Evolutionary conservation across 768 basidiomycete genomes (phyloP).

Genomic region (Lyophyllum decastes): DNA sequence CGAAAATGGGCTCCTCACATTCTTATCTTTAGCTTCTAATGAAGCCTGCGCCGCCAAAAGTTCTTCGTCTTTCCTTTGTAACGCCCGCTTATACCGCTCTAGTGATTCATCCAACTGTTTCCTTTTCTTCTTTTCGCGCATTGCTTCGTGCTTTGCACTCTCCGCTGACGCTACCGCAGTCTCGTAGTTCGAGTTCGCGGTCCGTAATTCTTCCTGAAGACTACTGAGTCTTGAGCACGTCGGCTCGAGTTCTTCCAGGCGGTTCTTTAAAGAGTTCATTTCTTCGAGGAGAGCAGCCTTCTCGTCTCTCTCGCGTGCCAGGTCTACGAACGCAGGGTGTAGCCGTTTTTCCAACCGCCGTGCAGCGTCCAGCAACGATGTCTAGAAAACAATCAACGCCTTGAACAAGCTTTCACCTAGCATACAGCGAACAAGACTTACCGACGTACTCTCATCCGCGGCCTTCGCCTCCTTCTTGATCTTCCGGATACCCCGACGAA

Average conservation of each 20-base stretch:
- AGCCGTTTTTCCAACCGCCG: not conserved
- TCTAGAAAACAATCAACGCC: not conserved
- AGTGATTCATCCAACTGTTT: no score
- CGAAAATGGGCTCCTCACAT: not conserved
- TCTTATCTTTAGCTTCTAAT: conserved; percentile 8
- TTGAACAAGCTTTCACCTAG: no score
- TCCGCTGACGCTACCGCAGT: not conserved
- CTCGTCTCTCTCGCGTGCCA: conserved; percentile 7
- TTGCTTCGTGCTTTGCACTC: no score
- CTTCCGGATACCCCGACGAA: no score
- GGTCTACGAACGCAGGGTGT: not conserved
- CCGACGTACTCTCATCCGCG: conserved; percentile 2
- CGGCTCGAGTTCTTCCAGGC: not conserved
- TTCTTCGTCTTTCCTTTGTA: not conserved
- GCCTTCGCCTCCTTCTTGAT: no score
- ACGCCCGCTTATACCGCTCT: not conserved
- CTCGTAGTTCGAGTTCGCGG: not conserved
- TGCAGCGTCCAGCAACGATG: conserved; percentile 3
- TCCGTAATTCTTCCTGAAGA: not conserved
- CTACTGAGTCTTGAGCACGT: not conserved
- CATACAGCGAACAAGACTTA: conserved; percentile 1
- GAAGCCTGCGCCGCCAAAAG: not conserved
- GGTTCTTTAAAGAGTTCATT: not conserved
- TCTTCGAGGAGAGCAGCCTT: conserved; percentile 1
- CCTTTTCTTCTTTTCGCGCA: not conserved